Percentiles rank a stretch among this genome's conserved stretches.
Conservation (phyloP, 192 early-diverging fungal genomes). For the Coemansia sp. region DNA sequence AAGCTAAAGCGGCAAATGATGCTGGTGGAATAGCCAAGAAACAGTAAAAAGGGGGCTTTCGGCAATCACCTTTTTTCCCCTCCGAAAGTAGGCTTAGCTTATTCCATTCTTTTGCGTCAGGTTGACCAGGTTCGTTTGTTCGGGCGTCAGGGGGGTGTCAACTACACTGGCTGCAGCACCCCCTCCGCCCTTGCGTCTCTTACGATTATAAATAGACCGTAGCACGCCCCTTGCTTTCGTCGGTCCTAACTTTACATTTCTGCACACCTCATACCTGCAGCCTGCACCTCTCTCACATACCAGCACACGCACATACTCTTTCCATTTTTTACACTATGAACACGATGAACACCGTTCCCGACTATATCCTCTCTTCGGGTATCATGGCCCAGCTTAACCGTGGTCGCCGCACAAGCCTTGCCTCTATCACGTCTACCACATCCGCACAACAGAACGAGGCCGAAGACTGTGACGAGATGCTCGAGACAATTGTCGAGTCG, state of each 20-base stretch:
- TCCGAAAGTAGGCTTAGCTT: not conserved
- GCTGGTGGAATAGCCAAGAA: not conserved
- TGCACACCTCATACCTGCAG: conserved; percentile 1
- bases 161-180: not conserved
- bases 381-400: conserved; percentile 38
- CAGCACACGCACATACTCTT: not conserved
- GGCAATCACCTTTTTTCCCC: conserved; percentile 1
- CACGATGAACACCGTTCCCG: conserved; percentile 30
- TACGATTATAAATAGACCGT: conserved; percentile 2
- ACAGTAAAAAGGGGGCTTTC: not conserved
- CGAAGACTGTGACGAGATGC: conserved; percentile 13
- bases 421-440: conserved; percentile 22
- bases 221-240: not conserved
- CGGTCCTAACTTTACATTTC: conserved; percentile 5
- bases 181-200: not conserved
- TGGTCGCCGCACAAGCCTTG: conserved; percentile 30
- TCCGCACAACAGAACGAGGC: not conserved
- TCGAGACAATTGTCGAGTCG: not conserved
- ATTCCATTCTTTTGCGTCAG: not conserved
- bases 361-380: conserved; percentile 50
- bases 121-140: not conserved
- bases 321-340: not conserved
- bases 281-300: conserved; percentile 6
- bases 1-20: not conserved
- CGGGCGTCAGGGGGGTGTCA: not conserved